Evolutionary conservation across 352 stramenopile genomes (phyloP).

Genomic region (Bremia lactucae): DNA sequence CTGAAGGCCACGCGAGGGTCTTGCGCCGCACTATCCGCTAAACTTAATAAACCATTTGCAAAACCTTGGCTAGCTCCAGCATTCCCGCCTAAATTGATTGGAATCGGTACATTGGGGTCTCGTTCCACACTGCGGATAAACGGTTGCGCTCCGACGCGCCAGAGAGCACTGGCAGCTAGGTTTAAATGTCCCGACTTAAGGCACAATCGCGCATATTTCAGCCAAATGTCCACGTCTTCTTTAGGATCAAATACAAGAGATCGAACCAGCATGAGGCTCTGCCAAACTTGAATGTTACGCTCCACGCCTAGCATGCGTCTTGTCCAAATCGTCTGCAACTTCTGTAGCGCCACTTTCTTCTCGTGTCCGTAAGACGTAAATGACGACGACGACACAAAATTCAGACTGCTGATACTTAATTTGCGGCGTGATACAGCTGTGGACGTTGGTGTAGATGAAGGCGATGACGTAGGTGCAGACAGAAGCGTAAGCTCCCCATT

Average conservation of each 20-base stretch:
- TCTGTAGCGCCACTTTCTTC: slow-evolving; percentile 57
- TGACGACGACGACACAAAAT: slow-evolving; percentile 66
- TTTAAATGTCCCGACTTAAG: slow-evolving; percentile 85
- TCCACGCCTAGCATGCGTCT: slow-evolving; percentile 91
- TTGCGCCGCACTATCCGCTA: slow-evolving; percentile 55
- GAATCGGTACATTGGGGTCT: slow-evolving; percentile 50
- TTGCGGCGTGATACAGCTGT: slow-evolving; percentile 36
- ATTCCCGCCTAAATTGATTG: slow-evolving; percentile 55
- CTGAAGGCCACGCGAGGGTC: slow-evolving; percentile 74
- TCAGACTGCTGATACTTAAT: slow-evolving; percentile 70
- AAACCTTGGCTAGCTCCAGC: slow-evolving; percentile 37
- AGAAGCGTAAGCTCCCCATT: slow-evolving; percentile 69
- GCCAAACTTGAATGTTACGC: slow-evolving; percentile 88
- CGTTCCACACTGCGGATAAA: slow-evolving; percentile 73
- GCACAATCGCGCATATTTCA: slow-evolving; percentile 90
- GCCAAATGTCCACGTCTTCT: slow-evolving; percentile 89
- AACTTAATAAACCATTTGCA: slow-evolving; percentile 39
- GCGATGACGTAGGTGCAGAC: slow-evolving; percentile 30
- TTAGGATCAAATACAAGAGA: slow-evolving; percentile 84
- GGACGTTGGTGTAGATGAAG: slow-evolving; percentile 12
- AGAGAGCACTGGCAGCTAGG: slow-evolving; percentile 72
- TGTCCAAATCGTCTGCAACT: slow-evolving; percentile 77
- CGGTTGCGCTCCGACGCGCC: slow-evolving; percentile 64
- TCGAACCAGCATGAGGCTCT: slow-evolving; percentile 92
- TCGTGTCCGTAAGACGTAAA: slow-evolving; percentile 65